phyloP scores from a whole-genome alignment of 495 filamentous ascomycete species.

The Penicillium lagena region DNA sequence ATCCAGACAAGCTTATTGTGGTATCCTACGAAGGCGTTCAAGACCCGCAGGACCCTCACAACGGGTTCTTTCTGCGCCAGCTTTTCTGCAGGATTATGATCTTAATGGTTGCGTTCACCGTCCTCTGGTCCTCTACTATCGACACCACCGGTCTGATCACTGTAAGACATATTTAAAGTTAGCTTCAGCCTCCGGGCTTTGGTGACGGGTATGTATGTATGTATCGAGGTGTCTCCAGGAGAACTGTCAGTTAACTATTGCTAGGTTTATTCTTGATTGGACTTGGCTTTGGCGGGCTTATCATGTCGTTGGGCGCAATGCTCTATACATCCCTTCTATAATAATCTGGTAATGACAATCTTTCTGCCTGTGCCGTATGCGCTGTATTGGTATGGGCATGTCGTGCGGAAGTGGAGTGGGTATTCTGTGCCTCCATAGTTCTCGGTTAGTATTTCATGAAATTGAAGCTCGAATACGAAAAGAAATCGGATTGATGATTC shows the following conservation, averaged over 20 bases:
- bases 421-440: too few relatives aligned
- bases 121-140: conserved; percentile 40
- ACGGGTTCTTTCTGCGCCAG: conserved; percentile 39
- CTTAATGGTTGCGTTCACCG: conserved; percentile 38
- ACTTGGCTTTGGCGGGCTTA: conserved; percentile 40
- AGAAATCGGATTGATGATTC: too few relatives aligned
- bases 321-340: conserved; percentile 38
- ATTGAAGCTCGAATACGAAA: too few relatives aligned
- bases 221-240: conserved; percentile 20
- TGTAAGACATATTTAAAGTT: conserved; percentile 1
- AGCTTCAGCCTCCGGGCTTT: conserved; percentile 8
- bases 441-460: too few relatives aligned
- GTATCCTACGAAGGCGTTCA: conserved; percentile 49
- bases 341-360: too few relatives aligned
- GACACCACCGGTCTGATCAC: conserved; percentile 27
- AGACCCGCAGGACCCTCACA: conserved; percentile 50
- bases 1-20: conserved; percentile 47
- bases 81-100: conserved; percentile 37
- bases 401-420: not conserved
- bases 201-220: conserved; percentile 5
- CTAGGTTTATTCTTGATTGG: conserved; percentile 45
- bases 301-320: conserved; percentile 45
- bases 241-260: conserved; percentile 32
- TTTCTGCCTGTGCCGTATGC: not conserved
- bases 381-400: not conserved